These are phyloP conservation scores for Neltuma alba DNA, from an alignment of 306 rosid species.

Conservation along the genomic window DNA sequence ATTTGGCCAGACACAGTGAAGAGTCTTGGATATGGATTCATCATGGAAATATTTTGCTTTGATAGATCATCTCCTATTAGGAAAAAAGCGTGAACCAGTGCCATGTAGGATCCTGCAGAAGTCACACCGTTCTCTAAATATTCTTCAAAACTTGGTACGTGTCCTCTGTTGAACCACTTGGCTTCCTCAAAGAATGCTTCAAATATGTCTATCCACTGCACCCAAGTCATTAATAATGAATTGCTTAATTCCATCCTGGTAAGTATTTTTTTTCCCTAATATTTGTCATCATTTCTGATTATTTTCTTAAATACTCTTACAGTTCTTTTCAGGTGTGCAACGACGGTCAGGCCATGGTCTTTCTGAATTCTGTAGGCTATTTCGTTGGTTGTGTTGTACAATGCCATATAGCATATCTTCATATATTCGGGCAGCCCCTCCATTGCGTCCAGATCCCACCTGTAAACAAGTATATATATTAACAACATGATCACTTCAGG, in stretches of 20 bases:
- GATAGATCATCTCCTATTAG: conserved; percentile 42
- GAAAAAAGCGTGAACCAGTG: conserved; percentile 50
- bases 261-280: neutral
- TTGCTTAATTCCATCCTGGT: neutral
- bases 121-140: conserved; percentile 47
- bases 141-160: conserved; percentile 37
- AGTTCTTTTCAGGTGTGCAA: conserved; percentile 41
- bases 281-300: neutral
- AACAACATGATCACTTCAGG: neutral
- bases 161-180: conserved; percentile 43
- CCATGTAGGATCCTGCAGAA: conserved; percentile 56
- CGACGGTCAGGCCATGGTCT: conserved; percentile 36
- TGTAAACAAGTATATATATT: neutral
- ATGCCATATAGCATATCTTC: conserved; percentile 55
- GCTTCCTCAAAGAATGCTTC: conserved; percentile 58
- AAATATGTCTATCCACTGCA: conserved; percentile 56
- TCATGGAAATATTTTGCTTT: conserved; percentile 39
- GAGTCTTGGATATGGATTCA: conserved; percentile 49
- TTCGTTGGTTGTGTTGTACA: conserved; percentile 49
- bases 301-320: conserved; percentile 17
- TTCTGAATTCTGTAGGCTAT: conserved; percentile 47
- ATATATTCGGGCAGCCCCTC: conserved; percentile 47
- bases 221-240: conserved; percentile 1
- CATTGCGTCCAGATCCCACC: conserved; percentile 59
- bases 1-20: conserved; percentile 49